Percentiles rank a stretch among this genome's conserved stretches.
phyloP scores from a whole-genome alignment of 768 basidiomycete genomes.

The Suillus discolor region DNA sequence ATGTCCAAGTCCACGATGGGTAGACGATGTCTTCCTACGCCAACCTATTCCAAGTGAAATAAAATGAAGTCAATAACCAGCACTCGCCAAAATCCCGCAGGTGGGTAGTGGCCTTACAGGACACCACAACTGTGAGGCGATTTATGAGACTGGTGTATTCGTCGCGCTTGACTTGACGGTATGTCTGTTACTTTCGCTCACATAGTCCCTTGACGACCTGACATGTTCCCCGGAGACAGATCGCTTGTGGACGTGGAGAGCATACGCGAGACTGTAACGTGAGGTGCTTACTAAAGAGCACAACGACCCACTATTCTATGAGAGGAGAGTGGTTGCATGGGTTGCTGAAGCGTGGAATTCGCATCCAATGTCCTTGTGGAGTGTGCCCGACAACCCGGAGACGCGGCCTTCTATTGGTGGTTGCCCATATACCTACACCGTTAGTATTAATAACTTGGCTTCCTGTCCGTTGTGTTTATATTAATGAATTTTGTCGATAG shows the following conservation, averaged over 20 bases:
- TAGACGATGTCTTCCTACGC: neutral
- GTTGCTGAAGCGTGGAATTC: neutral
- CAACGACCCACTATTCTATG: neutral
- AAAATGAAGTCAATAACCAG: constrained; percentile 10
- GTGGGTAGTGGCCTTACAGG: constrained; percentile 95
- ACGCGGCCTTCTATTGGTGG: neutral
- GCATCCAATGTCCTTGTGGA: neutral
- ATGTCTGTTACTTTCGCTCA: constrained; percentile 42
- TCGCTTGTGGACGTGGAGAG: constrained; percentile 74
- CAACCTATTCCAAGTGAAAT: constrained; percentile 3
- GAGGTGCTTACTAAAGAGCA: constrained; percentile 60
- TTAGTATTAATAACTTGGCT: neutral
- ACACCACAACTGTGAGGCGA: constrained; percentile 85
- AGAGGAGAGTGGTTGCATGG: neutral
- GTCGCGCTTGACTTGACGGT: constrained; percentile 91
- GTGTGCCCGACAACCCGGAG: neutral
- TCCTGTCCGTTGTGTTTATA: neutral
- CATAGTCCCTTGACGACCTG: neutral
- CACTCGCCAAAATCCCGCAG: constrained; percentile 32
- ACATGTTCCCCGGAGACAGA: constrained; percentile 29
- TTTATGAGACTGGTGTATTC: constrained; percentile 88
- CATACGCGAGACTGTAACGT: constrained; percentile 88
- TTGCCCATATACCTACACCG: neutral
- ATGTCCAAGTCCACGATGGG: neutral
- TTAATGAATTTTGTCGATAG: neutral